Evolutionary conservation across 495 filamentous ascomycete species (phyloP).

Genomic region (Bathelium albidoporum): DNA sequence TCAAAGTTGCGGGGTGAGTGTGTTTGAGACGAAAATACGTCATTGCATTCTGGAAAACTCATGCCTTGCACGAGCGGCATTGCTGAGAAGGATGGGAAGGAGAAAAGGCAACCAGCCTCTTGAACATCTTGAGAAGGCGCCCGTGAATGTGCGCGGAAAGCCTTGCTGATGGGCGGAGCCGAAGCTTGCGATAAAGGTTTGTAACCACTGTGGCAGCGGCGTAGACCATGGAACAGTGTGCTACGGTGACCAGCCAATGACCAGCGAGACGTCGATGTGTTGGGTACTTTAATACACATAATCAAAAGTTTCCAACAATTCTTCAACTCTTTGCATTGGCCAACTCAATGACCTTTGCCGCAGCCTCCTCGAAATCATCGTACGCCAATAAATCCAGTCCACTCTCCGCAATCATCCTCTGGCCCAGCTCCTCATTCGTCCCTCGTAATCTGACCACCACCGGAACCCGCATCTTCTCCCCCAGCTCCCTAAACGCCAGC

Average conservation of each 20-base stretch:
- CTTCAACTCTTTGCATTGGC: slow-evolving; percentile 29
- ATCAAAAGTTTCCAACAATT: background rate
- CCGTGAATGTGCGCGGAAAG: too few relatives aligned
- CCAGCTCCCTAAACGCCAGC: slow-evolving; percentile 61
- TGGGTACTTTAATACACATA: background rate
- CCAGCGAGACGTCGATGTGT: too few relatives aligned
- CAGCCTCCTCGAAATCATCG: slow-evolving; percentile 74
- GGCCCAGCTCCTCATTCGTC: slow-evolving; percentile 68
- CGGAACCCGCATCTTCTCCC: slow-evolving; percentile 49
- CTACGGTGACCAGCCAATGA: background rate
- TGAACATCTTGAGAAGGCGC: too few relatives aligned
- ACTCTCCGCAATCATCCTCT: slow-evolving; percentile 67
- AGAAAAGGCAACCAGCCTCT: too few relatives aligned
- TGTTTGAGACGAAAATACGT: too few relatives aligned
- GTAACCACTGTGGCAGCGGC: background rate
- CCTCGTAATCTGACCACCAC: slow-evolving; percentile 78
- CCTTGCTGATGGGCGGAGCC: background rate
- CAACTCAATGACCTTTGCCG: slow-evolving; percentile 61
- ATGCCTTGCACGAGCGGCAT: too few relatives aligned
- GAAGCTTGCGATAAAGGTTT: background rate
- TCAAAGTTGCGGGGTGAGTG: background rate
- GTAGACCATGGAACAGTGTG: background rate
- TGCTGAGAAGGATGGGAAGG: too few relatives aligned
- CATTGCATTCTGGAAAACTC: too few relatives aligned
- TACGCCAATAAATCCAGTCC: slow-evolving; percentile 64